Evolutionary conservation across 1,284 basidiomycete species (phyloP), one percentile per base, ranked within the genome.

Genomic region (Singerocomus inundabilis): DNA sequence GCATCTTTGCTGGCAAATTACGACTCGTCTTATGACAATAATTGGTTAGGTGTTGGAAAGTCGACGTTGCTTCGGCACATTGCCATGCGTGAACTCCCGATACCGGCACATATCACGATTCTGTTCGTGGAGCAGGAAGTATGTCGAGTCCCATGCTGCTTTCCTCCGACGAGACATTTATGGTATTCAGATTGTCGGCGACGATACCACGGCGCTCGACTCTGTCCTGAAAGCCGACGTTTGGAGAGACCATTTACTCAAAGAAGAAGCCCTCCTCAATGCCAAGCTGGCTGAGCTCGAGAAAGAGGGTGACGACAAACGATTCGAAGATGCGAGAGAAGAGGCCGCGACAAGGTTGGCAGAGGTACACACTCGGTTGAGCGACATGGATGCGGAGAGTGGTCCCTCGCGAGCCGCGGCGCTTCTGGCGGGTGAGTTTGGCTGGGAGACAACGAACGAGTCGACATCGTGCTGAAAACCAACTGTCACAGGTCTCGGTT

Each of bases 91-190:
- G 97, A 99, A 64, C 86, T 99, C 11, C 87, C 93, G 10, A 89
- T 97, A 52, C 93, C 94, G 10, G 76, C 90, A 0, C 91, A 98
- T 67, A 97, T 99, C 64, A 95, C 93, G 1, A 95, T 99, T 54
- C 77, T 99, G 29, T 97, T 99, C 65, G 97, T 99, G 54, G 97
- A 99, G 69, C 97, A 99, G 74, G 97, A 99, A 72, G 91, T 91
- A 53, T 21, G 51, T 56, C 36, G 12, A n/a, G 29, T 48, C 8
- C 13, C 10, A n/a, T 31, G 11, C 21, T 33, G 4, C 21, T 45
- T 40, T 39, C 8, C 34, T 52, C 48, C 28, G 50, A 41, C 39
- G 24, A 38, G 34, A 28, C 1, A 5, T 8, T 49, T 11, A 61
- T 21, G 24, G 2, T 6, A 13, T 37, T 15, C 52, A 91, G 85